Evolutionary conservation across 2,329 filamentous ascomycete species (phyloP), one percentile per base, ranked within the genome.

Genomic region (Fusarium praegraminearum): DNA sequence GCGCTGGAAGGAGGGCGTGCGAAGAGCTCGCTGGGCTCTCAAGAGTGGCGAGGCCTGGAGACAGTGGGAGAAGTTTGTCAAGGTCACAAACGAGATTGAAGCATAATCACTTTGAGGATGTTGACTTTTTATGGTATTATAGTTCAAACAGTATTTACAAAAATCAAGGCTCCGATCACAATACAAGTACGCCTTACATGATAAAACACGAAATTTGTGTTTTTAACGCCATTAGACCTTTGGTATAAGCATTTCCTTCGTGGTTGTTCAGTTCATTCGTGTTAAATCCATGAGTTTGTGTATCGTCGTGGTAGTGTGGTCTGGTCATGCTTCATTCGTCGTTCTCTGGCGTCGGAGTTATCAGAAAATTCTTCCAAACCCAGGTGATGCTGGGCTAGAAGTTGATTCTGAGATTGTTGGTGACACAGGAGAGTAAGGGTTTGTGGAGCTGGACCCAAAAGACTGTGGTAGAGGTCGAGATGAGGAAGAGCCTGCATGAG

Each of bases 1-100:
- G 60, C 87, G 95, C 75, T 99, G 96, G 96, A 99, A 97, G 83
- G 95, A 98, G 78, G 96, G 95, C 54, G 88, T 98, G 16, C 85
- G 95, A 73, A 87, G 93, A 77, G 96, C 96, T 18, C 89, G 91
- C 74, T 97, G 93, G 92, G 93, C 93, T 13, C 87, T 99, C 49
- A 88, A 90, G 80, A 97, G 93, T 78, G 94, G 95, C 47, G 89
- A 90, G 78, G 93, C 95, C n/a, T 90, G 93, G 85, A 90, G 85
- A 77, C 90, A 94, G 81, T 95, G 96, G 89, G 85, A 90, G 60
- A 85, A 85, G 24, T 98, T 98, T 81, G 94, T 97, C 38, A 88
- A 95, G 63, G 89, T 93, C 35, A 97, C 93, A 12, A 94, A 95
- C 76, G 75, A 79, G 49, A 76, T 84, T 63, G 76, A 67, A 40